Percentiles rank a stretch among this genome's conserved stretches.
Evolutionary conservation across 805 yeast genomes (phyloP).

Genomic region (Tetrapisispora phaffii): DNA sequence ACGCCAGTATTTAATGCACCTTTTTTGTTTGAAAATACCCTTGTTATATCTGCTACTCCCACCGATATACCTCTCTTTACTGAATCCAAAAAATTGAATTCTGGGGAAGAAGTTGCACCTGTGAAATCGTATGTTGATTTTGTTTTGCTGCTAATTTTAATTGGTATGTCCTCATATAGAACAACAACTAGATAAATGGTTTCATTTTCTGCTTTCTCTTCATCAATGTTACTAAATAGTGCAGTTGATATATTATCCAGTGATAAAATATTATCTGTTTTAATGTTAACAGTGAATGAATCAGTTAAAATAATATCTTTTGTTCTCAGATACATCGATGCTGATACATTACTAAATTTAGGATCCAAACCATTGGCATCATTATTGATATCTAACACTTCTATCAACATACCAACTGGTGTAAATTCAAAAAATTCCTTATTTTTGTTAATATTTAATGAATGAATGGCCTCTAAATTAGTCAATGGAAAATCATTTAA

Average conservation of each 20-base stretch:
- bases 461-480: constrained; percentile 15
- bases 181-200: constrained; percentile 69
- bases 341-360: constrained; percentile 42
- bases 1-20: constrained; percentile 53
- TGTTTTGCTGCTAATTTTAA: constrained; percentile 27
- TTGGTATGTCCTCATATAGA: constrained; percentile 48
- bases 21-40: constrained; percentile 58
- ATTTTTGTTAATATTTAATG: background rate
- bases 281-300: constrained; percentile 62
- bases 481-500: constrained; percentile 58
- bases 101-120: background rate
- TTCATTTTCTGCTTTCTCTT: constrained; percentile 48
- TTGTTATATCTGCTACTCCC: constrained; percentile 77
- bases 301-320: constrained; percentile 60
- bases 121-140: background rate
- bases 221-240: constrained; percentile 64
- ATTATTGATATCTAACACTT: constrained; percentile 58
- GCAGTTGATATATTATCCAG: constrained; percentile 71
- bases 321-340: constrained; percentile 62
- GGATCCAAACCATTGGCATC: constrained; percentile 43
- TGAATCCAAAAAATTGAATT: background rate
- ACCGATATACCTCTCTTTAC: constrained; percentile 77
- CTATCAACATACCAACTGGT: constrained; percentile 57
- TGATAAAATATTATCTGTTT: constrained; percentile 45
- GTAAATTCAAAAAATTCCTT: constrained; percentile 27